phyloP scores from a whole-genome alignment of 305 asterid species.

The Caryopteris hybrid region DNA sequence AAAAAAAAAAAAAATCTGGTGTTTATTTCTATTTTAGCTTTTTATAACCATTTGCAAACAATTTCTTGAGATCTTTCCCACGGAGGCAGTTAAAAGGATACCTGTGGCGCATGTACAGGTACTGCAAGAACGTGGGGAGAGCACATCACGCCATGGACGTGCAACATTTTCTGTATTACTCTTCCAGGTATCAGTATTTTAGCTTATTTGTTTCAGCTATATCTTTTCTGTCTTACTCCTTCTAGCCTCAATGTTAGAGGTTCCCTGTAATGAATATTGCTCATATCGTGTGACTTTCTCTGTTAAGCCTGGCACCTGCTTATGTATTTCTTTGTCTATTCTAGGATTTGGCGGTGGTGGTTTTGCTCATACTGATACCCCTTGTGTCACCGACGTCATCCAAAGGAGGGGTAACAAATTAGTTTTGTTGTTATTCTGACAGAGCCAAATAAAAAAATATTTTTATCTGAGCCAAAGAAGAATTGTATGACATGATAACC shows the following conservation, averaged over 20 bases:
- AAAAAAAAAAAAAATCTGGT: too few species aligned
- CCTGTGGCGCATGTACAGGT: slow-evolving; percentile 50
- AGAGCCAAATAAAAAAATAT: too few species aligned
- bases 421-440: neutral
- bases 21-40: neutral
- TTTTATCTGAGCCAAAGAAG: slow-evolving; percentile 4
- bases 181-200: slow-evolving; percentile 58
- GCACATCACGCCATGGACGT: slow-evolving; percentile 97
- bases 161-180: slow-evolving; percentile 91
- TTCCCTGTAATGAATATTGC: neutral
- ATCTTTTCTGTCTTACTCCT: neutral
- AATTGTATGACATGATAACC: neutral
- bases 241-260: neutral
- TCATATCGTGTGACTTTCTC: slow-evolving; percentile 6
- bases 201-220: neutral
- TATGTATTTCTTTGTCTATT: slow-evolving; percentile 12
- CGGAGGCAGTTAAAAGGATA: slow-evolving; percentile 23
- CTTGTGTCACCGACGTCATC: slow-evolving; percentile 90
- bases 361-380: slow-evolving; percentile 90
- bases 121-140: slow-evolving; percentile 94
- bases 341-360: slow-evolving; percentile 98
- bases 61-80: slow-evolving; percentile 1
- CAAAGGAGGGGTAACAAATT: slow-evolving; percentile 84
- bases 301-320: slow-evolving; percentile 13
- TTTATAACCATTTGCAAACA: neutral